These are phyloP conservation scores for Globisporangium viniferum DNA, from an alignment of 352 stramenopile genomes.

Conservation along the genomic window DNA sequence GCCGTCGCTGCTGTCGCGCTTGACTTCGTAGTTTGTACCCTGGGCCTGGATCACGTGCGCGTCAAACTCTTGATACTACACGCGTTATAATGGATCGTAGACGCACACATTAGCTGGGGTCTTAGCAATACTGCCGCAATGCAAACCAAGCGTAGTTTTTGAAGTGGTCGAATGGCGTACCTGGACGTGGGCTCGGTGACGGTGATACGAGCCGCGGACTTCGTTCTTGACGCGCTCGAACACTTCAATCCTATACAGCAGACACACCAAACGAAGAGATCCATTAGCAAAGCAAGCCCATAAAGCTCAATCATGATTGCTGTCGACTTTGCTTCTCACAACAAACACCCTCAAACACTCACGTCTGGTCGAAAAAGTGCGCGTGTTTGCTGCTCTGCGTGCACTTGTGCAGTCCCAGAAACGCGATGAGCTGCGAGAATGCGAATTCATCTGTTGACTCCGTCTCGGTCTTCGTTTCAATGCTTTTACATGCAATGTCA, in stretches of 20 bases:
- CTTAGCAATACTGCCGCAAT: background rate
- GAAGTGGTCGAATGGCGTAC: conserved; percentile 15
- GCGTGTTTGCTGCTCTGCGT: conserved; percentile 30
- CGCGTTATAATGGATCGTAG: background rate
- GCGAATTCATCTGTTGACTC: conserved; percentile 17
- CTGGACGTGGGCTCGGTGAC: conserved; percentile 38
- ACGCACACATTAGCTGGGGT: background rate
- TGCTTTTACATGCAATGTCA: background rate
- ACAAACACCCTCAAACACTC: conserved; percentile 4
- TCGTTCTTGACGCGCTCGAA: conserved; percentile 67
- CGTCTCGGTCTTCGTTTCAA: conserved; percentile 7
- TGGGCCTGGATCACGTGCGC: conserved; percentile 30
- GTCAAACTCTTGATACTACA: conserved; percentile 60
- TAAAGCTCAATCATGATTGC: background rate
- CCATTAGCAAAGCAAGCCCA: background rate
- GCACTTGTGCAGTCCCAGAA: conserved; percentile 46
- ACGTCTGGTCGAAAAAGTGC: conserved; percentile 39
- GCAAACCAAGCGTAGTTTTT: background rate
- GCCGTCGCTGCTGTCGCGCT: conserved; percentile 22
- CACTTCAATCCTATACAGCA: conserved; percentile 45
- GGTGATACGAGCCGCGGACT: conserved; percentile 55
- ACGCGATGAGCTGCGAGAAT: conserved; percentile 24
- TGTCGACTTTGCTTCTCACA: background rate
- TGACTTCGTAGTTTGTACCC: conserved; percentile 53
- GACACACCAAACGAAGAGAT: background rate